Evolutionary conservation across 75 land plant species (phyloP).

Genomic region (Picea glauca): DNA sequence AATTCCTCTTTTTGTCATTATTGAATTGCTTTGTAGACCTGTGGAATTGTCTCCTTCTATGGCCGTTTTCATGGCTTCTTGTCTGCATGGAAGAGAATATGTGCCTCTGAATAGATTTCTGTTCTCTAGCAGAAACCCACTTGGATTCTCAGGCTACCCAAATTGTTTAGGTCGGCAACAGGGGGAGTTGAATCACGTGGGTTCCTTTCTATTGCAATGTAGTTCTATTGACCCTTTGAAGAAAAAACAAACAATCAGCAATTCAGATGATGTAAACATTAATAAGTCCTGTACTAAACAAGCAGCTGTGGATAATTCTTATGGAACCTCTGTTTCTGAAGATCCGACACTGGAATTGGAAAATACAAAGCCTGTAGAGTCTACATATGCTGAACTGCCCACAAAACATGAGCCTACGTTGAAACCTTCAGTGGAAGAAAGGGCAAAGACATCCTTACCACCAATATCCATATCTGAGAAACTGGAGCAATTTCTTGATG

Average conservation of each 20-base stretch:
- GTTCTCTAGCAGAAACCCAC: neutral
- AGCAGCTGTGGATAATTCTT: neutral
- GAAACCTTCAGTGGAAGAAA: neutral
- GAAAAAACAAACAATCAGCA: neutral
- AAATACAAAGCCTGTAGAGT: neutral
- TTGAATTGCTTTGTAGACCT: neutral
- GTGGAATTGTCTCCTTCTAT: neutral
- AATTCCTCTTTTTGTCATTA: neutral
- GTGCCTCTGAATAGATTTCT: neutral
- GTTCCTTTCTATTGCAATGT: neutral
- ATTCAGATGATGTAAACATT: neutral
- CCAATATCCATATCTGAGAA: neutral
- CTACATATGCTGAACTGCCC: too few species aligned
- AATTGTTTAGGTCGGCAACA: neutral
- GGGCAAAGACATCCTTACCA: neutral
- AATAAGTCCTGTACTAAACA: neutral
- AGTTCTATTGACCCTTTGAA: neutral
- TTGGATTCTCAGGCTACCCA: neutral
- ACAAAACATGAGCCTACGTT: neutral
- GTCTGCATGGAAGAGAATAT: neutral
- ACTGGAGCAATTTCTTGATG: slow-evolving; percentile 4
- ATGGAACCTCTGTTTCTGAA: neutral
- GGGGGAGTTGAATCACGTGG: neutral
- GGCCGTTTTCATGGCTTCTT: neutral
- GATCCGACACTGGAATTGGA: neutral